Base-by-base conservation (phyloP, 23 red algal genomes). In the Porphyridium purpureum region DNA sequence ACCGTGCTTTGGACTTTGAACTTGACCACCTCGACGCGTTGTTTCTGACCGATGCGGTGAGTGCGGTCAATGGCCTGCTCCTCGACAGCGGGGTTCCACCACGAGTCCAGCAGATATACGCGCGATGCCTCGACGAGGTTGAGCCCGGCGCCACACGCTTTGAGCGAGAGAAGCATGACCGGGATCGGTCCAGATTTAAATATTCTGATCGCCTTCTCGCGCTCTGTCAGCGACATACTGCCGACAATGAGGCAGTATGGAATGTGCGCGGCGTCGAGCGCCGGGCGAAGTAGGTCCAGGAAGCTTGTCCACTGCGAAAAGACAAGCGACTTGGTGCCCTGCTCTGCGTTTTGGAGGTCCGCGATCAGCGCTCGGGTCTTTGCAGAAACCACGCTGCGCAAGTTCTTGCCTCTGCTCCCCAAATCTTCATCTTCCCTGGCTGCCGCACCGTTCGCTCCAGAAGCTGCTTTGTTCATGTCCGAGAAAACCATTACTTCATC, bases 251-350 rank as follows among this genome's bases (percentile, higher is more conserved):
- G 50, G 4, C 27, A 14, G 5, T 20, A 35, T 2, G 14, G 53
- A 24, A 56, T 11, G 47, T 27, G 40, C 60, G 38, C 63, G 8
- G 35, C 41, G 11, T 8, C 7, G 52, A 98, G 69, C 9, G 90
- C 72, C 5, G 25, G 44, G 34, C 72, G 79, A 3, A 98, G 44
- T 0, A 98, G 50, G 59, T 98, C 90, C 26, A 98, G 63, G 62
- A 74, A 74, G 20, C 46, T 54, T 4, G 90, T 98, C 52, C 82
- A 98, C 54, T 85, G 79, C 4, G 90, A 98, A 21, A 98, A 86
- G 7, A 98, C 60, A 8, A 98, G 79, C 4, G 77, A 64, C 57
- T 98, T 98, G 6, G 41, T 54, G 21, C 47, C 21, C 59, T n/a
- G n/a, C n/a, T n/a, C n/a, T n/a, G n/a, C n/a, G n/a, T n/a, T n/a